phyloP scores from a whole-genome alignment of 2,329 filamentous ascomycete species.

The Drechslerella coelobrocha region DNA sequence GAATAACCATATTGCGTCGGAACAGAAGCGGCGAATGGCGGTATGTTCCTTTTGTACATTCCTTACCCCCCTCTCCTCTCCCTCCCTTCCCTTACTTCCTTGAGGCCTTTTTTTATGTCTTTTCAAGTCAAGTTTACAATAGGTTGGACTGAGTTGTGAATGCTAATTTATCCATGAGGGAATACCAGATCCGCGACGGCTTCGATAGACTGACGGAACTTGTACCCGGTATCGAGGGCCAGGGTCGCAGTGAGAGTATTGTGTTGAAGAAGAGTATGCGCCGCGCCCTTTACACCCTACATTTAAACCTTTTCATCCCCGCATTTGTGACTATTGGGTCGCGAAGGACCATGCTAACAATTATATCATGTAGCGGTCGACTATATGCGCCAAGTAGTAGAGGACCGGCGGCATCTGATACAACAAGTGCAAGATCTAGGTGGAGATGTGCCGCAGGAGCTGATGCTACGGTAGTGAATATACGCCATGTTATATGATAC shows the following conservation, averaged over 20 bases:
- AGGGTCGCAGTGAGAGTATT: conserved; percentile 82
- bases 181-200: conserved; percentile 78
- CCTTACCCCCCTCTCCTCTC: conserved; percentile 28
- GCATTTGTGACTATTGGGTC: not conserved
- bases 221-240: conserved; percentile 80
- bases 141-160: no score
- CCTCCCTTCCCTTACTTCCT: no score
- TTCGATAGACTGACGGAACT: conserved; percentile 82
- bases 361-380: conserved; percentile 63
- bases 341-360: conserved; percentile 12
- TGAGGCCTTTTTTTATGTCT: no score
- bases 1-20: conserved; percentile 74
- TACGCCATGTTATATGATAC: no score
- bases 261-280: conserved; percentile 71
- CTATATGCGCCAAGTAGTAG: conserved; percentile 68
- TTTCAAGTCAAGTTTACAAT: no score
- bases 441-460: conserved; percentile 61
- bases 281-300: not conserved
- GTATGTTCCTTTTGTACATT: conserved; percentile 3
- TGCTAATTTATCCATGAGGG: no score
- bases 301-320: no score
- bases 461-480: conserved; percentile 43
- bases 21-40: conserved; percentile 62
- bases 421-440: conserved; percentile 67
- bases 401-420: conserved; percentile 67